Percentiles rank a stretch among this genome's conserved stretches.
Conservation (phyloP, 2,329 filamentous ascomycete species). For the Venturia oleaginea region DNA sequence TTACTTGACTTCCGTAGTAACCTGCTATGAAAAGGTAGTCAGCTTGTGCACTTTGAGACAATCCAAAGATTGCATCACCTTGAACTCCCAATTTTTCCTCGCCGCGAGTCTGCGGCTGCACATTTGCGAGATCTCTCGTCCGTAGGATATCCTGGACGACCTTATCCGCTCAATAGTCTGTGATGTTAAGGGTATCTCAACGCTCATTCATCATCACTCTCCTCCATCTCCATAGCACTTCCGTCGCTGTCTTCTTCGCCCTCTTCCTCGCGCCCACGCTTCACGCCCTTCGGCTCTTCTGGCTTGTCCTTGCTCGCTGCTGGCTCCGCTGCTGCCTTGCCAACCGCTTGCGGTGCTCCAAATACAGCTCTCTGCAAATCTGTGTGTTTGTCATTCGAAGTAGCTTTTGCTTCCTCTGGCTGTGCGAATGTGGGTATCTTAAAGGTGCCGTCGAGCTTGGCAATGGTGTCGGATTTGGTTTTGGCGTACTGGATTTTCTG, state of each 20-base stretch:
- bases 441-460: constrained; percentile 88
- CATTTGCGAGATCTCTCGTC: neutral
- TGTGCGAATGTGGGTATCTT: constrained; percentile 47
- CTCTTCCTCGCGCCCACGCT: constrained; percentile 10
- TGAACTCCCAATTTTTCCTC: neutral
- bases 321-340: constrained; percentile 6
- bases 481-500: constrained; percentile 90
- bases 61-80: neutral
- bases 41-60: constrained; percentile 1
- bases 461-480: constrained; percentile 76
- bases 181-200: neutral
- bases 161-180: neutral
- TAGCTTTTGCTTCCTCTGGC: neutral
- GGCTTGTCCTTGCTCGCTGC: constrained; percentile 4
- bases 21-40: neutral
- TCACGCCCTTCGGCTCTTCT: constrained; percentile 11
- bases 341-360: constrained; percentile 8
- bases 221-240: constrained; percentile 11
- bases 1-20: neutral
- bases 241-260: constrained; percentile 11
- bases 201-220: constrained; percentile 10
- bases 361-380: constrained; percentile 14
- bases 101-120: neutral
- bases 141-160: neutral
- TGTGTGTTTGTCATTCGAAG: neutral